These are phyloP conservation scores for Starmerella sp. DNA, from an alignment of 805 yeast species.

Conservation along the genomic window DNA sequence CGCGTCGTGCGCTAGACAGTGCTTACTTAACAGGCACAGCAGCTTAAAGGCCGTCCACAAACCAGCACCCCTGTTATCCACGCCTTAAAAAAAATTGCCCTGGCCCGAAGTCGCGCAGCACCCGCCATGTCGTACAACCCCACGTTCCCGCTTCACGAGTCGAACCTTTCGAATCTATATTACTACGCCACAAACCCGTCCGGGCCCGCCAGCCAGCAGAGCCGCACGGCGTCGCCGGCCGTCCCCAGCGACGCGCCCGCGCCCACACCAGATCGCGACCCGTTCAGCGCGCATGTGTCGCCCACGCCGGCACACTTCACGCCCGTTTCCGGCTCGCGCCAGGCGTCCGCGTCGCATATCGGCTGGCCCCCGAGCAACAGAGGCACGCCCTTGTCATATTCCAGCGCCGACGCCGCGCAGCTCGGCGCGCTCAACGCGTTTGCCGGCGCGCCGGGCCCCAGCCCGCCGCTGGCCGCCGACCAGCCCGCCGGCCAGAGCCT, in stretches of 20 bases:
- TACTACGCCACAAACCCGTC: not conserved
- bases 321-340: not conserved
- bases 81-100: not conserved
- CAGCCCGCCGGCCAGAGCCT: not conserved
- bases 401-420: not conserved
- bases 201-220: not conserved
- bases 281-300: not conserved
- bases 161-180: not conserved
- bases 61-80: not conserved
- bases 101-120: not conserved
- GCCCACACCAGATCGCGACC: not conserved
- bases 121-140: constrained; percentile 1
- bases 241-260: not conserved
- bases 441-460: not conserved
- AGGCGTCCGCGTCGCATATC: not conserved
- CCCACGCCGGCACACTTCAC: not conserved
- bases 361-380: not conserved
- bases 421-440: not conserved
- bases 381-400: not conserved
- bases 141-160: not conserved
- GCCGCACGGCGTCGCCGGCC: not conserved
- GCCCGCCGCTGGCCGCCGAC: not conserved
- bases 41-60: not conserved
- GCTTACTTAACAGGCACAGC: constrained; percentile 1
- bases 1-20: not conserved